Percentiles rank a stretch among this genome's conserved stretches.
Conservation (phyloP, 176 grass and related monocot species). For the Themeda triandra region DNA sequence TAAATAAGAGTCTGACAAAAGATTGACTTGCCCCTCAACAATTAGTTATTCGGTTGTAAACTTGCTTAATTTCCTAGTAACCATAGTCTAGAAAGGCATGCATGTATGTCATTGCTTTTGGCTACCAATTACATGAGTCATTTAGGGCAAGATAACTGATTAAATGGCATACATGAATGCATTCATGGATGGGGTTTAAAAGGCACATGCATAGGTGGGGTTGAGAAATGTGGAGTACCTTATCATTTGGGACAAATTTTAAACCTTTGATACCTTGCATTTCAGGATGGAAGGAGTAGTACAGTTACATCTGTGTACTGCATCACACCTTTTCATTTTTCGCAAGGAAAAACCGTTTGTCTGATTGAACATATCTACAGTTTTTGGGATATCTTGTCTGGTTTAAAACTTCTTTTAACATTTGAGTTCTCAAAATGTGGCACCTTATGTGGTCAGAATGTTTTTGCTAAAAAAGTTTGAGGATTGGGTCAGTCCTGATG, state of each 20-base stretch:
- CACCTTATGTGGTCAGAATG: background rate
- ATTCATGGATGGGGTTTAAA: background rate
- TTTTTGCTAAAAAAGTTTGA: background rate
- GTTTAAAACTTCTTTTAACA: background rate
- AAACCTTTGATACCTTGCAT: background rate
- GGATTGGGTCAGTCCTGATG: background rate
- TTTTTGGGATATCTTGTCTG: background rate
- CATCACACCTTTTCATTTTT: background rate
- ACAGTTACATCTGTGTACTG: background rate
- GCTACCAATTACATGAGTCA: background rate
- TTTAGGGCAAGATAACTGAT: background rate
- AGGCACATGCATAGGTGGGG: background rate
- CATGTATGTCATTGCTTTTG: background rate
- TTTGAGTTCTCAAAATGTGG: background rate
- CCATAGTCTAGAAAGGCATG: background rate
- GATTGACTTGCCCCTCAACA: background rate
- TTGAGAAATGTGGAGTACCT: background rate
- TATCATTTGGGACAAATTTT: background rate
- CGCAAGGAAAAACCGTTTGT: background rate
- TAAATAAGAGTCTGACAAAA: background rate
- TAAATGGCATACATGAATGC: background rate
- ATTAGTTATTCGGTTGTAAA: background rate
- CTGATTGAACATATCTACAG: constrained; percentile 1
- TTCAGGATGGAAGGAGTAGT: background rate
- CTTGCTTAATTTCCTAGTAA: background rate